Evolutionary conservation across 2,329 filamentous ascomycete genomes (phyloP), one percentile per base, ranked within the genome.

Genomic region (Byssochlamys sp.): DNA sequence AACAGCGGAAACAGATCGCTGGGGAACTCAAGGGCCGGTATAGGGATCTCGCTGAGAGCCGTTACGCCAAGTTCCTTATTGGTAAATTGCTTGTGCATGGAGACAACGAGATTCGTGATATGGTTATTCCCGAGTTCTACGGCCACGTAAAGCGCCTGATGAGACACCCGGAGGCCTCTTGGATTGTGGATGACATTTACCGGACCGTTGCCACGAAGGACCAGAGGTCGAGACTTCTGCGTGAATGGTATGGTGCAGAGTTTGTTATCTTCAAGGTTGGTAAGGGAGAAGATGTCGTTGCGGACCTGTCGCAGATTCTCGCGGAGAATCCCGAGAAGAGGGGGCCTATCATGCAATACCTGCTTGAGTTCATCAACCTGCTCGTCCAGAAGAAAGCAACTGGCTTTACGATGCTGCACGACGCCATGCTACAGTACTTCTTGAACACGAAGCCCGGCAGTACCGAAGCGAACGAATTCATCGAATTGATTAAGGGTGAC

Each of bases 171-270:
- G 95, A 99, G 75, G 94, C 90, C 31, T 91, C 90, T 48, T 99
- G 94, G 91, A 97, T 99, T 65, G 79, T 99, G 49, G 95, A 99
- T 72, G 94, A 99, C 73, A 88, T 96, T 64, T 99, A 97, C 78
- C 85, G 94, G 60, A 88, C 87, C 53, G 86, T 92, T 58, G 91
- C 92, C 9, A 94, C 88, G 25, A 85, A 86, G 68, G 82, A 89
- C 65, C 94, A 99, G 71, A 96, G 92, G 76, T 87, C 88, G 33
- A 83, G 84, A 53, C 80, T 99, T 59, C 80, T 99, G 59, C 83
- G 91, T 55, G 94, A 99, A 74, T 99, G 94, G 91, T 99, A 96
- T 72, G 94, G 94, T 1, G 83, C 92, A 0, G 94, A 97, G 69
- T 99, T 95, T 69, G 84, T 89, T 12, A 81, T 97, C 50, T 89